These are phyloP conservation scores for Starmera dryadoides DNA, from an alignment of 805 yeast genomes.

Conservation along the genomic window DNA sequence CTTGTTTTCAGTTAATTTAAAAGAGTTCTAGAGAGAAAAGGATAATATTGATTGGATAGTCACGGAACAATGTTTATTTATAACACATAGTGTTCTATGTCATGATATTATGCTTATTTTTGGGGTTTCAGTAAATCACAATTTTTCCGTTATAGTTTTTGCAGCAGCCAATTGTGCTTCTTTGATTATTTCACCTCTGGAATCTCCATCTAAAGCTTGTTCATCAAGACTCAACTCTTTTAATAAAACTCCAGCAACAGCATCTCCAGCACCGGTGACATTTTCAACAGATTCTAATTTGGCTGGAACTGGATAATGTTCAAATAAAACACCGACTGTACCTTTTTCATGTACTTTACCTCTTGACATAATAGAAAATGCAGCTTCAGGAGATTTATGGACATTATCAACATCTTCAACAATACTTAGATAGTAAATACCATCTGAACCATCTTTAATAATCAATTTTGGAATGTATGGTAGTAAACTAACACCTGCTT, in stretches of 20 bases:
- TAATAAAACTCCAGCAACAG: slow-evolving; percentile 60
- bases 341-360: slow-evolving; percentile 5
- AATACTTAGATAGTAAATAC: slow-evolving; percentile 41
- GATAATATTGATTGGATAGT: too few relatives aligned
- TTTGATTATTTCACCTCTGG: slow-evolving; percentile 5
- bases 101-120: too few relatives aligned
- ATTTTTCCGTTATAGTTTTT: slow-evolving; percentile 13
- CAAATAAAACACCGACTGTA: slow-evolving; percentile 48
- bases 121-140: too few relatives aligned
- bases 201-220: slow-evolving; percentile 1
- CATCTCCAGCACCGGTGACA: slow-evolving; percentile 89
- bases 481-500: slow-evolving; percentile 61
- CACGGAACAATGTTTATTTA: too few relatives aligned
- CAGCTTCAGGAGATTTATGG: slow-evolving; percentile 2
- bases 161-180: slow-evolving; percentile 14
- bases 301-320: slow-evolving; percentile 45
- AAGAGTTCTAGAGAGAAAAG: too few relatives aligned
- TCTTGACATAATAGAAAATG: slow-evolving; percentile 11
- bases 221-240: slow-evolving; percentile 4
- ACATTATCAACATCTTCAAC: slow-evolving; percentile 7
- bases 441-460: slow-evolving; percentile 61
- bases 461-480: slow-evolving; percentile 66
- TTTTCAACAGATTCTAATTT: slow-evolving; percentile 38
- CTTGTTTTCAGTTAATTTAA: too few relatives aligned
- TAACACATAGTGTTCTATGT: too few relatives aligned